Evolutionary conservation across 2,329 filamentous ascomycete genomes (phyloP).

Genomic region (Blastomyces silverae): DNA sequence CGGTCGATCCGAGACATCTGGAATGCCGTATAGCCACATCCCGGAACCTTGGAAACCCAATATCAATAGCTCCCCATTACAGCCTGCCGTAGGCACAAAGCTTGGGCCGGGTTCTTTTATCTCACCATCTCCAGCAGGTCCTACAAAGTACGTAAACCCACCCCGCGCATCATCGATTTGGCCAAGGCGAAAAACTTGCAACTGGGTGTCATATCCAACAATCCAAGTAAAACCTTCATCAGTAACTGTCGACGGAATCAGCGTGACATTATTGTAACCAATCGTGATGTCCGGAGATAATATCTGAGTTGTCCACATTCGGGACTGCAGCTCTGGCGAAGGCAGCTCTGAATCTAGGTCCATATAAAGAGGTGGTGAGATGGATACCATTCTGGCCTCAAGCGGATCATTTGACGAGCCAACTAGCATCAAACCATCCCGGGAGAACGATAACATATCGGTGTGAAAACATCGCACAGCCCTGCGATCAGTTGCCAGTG

Average conservation of each 20-base stretch:
- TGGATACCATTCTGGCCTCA: conserved; percentile 63
- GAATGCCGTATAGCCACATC: conserved; percentile 73
- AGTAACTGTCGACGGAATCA: conserved; percentile 48
- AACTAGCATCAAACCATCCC: conserved; percentile 69
- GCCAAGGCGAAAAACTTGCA: conserved; percentile 71
- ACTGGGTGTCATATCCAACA: conserved; percentile 68
- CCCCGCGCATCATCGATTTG: conserved; percentile 67
- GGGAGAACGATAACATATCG: conserved; percentile 67
- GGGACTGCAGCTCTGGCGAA: conserved; percentile 56
- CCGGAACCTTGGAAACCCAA: conserved; percentile 66
- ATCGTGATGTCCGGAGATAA: conserved; percentile 74
- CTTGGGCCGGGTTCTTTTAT: conserved; percentile 59
- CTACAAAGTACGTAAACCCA: conserved; percentile 72
- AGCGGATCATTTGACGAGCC: conserved; percentile 63
- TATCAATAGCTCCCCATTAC: conserved; percentile 63
- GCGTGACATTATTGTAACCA: conserved; percentile 68
- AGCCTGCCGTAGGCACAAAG: conserved; percentile 63
- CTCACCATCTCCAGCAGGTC: conserved; percentile 46
- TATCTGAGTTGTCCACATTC: conserved; percentile 79
- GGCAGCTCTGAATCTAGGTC: conserved; percentile 47
- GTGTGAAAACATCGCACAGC: conserved; percentile 73
- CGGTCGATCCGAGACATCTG: conserved; percentile 47
- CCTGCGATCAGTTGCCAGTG: conserved; percentile 59
- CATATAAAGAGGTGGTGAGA: conserved; percentile 74
- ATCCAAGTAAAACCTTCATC: conserved; percentile 63